Percentiles rank a stretch among this genome's conserved stretches.
Conservation (phyloP, 306 rosid genomes). For the Pachyrhizus erosus region DNA sequence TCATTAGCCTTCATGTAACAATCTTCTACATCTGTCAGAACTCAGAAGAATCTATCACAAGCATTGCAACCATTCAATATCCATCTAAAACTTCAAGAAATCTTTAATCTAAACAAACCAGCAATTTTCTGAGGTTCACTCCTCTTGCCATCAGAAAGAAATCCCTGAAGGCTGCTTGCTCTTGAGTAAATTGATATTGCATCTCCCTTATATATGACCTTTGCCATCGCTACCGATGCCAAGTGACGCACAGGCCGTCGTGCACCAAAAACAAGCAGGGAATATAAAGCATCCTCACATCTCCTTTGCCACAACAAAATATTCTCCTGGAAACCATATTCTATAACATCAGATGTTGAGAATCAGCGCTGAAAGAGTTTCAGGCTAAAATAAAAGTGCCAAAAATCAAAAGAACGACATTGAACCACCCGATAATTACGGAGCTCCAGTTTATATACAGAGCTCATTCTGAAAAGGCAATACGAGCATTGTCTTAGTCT, state of each 20-base stretch:
- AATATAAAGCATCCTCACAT: slow-evolving; percentile 91
- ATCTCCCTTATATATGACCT: slow-evolving; percentile 88
- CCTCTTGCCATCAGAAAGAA: slow-evolving; percentile 86
- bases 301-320: slow-evolving; percentile 93
- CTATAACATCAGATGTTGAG: slow-evolving; percentile 26
- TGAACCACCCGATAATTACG: background rate
- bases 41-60: slow-evolving; percentile 24
- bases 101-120: slow-evolving; percentile 60
- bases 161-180: slow-evolving; percentile 97
- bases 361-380: background rate
- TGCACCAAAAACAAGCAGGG: slow-evolving; percentile 88
- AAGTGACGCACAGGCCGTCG: slow-evolving; percentile 94
- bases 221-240: slow-evolving; percentile 92
- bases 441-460: slow-evolving; percentile 3
- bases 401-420: slow-evolving; percentile 19
- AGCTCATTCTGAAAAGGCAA: slow-evolving; percentile 14
- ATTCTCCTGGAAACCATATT: slow-evolving; percentile 67
- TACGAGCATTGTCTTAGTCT: background rate
- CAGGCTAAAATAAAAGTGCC: slow-evolving; percentile 11
- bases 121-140: slow-evolving; percentile 87
- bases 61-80: slow-evolving; percentile 33
- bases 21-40: slow-evolving; percentile 22
- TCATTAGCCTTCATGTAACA: slow-evolving; percentile 23
- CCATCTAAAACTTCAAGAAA: slow-evolving; percentile 38
- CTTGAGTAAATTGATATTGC: slow-evolving; percentile 88